These are phyloP conservation scores for Daedaleopsis nitida DNA, from an alignment of 768 basidiomycete species.

Conservation along the genomic window DNA sequence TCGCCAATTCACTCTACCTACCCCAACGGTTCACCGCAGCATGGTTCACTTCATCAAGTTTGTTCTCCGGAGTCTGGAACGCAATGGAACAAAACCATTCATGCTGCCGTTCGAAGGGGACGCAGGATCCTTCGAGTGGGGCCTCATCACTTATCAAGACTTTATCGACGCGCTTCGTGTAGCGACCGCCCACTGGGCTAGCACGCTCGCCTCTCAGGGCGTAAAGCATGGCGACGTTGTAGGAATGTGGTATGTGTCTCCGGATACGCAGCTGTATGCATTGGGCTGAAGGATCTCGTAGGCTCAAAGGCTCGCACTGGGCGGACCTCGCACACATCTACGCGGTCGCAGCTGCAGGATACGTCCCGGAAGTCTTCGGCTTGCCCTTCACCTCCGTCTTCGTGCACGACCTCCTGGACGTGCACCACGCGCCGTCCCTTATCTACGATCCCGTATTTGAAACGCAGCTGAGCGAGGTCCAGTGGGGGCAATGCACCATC, in stretches of 20 bases:
- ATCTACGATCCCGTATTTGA: conserved; percentile 7
- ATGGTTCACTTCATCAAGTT: conserved; percentile 17
- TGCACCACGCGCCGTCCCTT: conserved; percentile 10
- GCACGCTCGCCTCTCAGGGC: neutral
- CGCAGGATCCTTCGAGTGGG: conserved; percentile 3
- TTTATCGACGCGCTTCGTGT: conserved; percentile 1
- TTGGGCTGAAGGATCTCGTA: neutral
- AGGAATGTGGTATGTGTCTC: conserved; percentile 8
- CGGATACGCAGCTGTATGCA: no score
- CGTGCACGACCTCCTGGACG: conserved; percentile 19
- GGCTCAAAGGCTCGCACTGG: conserved; percentile 30
- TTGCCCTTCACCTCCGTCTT: conserved; percentile 16
- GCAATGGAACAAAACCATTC: neutral
- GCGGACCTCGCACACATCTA: conserved; percentile 28
- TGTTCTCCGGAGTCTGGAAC: neutral
- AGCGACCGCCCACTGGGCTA: neutral
- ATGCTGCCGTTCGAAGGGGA: conserved; percentile 13
- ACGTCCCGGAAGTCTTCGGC: conserved; percentile 28
- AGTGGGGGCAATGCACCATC: neutral
- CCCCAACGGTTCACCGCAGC: neutral
- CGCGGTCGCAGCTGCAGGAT: conserved; percentile 27
- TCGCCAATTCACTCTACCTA: no score
- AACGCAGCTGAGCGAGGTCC: neutral
- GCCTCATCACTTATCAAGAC: conserved; percentile 6
- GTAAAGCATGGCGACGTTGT: conserved; percentile 6